Conservation (phyloP, 768 basidiomycete species). For the Termitomyces bulborhizus region DNA sequence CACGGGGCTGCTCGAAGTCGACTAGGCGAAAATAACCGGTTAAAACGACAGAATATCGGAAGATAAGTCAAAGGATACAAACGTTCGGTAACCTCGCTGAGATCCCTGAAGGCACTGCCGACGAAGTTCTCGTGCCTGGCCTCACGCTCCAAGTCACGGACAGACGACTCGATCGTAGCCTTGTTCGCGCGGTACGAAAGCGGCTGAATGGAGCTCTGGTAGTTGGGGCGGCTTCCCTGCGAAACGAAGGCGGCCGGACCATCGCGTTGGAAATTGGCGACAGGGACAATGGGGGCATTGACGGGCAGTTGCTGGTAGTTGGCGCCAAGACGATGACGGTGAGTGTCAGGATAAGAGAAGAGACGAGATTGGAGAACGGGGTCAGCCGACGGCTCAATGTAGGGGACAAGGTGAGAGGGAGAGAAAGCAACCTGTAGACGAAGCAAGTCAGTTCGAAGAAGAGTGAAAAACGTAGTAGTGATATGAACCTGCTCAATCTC, state of each 20-base stretch:
- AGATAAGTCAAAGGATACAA: conserved; percentile 22
- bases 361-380: conserved; percentile 92
- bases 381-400: conserved; percentile 86
- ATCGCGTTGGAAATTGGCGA: conserved; percentile 92
- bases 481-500: conserved; percentile 83
- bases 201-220: conserved; percentile 72
- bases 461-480: conserved; percentile 11
- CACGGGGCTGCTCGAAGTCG: conserved; percentile 82
- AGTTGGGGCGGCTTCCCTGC: conserved; percentile 85
- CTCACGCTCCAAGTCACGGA: conserved; percentile 32
- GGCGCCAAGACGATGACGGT: conserved; percentile 74
- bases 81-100: conserved; percentile 79
- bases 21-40: conserved; percentile 31
- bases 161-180: conserved; percentile 36
- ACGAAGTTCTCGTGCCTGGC: conserved; percentile 70
- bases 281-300: conserved; percentile 68
- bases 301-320: conserved; percentile 88
- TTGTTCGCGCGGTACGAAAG: conserved; percentile 53
- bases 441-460: not conserved
- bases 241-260: conserved; percentile 63
- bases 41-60: not conserved
- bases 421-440: conserved; percentile 63
- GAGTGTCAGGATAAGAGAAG: conserved; percentile 91
- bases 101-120: conserved; percentile 60
- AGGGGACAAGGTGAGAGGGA: conserved; percentile 82